A percentile compares a stretch with the other conserved stretches of the same genome.
Conservation (phyloP, 2,329 filamentous ascomycete genomes). For the Phoma sp. region DNA sequence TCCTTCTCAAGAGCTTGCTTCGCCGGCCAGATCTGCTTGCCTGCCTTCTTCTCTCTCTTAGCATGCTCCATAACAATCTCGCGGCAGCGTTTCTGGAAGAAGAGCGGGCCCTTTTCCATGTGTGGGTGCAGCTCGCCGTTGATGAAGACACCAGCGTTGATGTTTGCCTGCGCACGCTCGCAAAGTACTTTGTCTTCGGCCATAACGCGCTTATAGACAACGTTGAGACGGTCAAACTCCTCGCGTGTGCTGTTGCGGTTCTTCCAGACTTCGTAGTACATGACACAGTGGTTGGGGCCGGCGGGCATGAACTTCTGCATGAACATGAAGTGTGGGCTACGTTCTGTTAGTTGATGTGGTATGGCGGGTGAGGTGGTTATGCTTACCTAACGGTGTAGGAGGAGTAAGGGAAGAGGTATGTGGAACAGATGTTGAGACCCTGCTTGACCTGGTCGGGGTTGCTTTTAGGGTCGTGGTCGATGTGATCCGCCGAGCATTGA, state of each 20-base stretch:
- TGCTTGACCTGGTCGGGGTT: slow-evolving; percentile 34
- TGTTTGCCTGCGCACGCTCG: slow-evolving; percentile 65
- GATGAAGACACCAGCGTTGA: slow-evolving; percentile 67
- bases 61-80: slow-evolving; percentile 59
- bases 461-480: slow-evolving; percentile 43
- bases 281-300: slow-evolving; percentile 58
- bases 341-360: slow-evolving; percentile 11
- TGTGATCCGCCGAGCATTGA: slow-evolving; percentile 38
- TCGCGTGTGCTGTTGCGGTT: slow-evolving; percentile 67
- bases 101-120: slow-evolving; percentile 66
- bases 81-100: slow-evolving; percentile 62
- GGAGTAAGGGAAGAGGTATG: slow-evolving; percentile 43
- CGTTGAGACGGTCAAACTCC: slow-evolving; percentile 64
- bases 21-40: slow-evolving; percentile 63
- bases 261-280: slow-evolving; percentile 70
- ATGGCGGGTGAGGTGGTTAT: neutral
- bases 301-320: slow-evolving; percentile 68
- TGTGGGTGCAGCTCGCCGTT: slow-evolving; percentile 69
- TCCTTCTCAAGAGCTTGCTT: slow-evolving; percentile 40
- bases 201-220: slow-evolving; percentile 70
- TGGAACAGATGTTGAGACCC: slow-evolving; percentile 39
- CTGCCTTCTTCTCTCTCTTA: slow-evolving; percentile 55
- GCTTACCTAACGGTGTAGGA: slow-evolving; percentile 43
- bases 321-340: slow-evolving; percentile 63
- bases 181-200: slow-evolving; percentile 70